These are phyloP conservation scores for Globisporangium barbulae DNA, from an alignment of 352 stramenopile genomes.

Conservation along the genomic window DNA sequence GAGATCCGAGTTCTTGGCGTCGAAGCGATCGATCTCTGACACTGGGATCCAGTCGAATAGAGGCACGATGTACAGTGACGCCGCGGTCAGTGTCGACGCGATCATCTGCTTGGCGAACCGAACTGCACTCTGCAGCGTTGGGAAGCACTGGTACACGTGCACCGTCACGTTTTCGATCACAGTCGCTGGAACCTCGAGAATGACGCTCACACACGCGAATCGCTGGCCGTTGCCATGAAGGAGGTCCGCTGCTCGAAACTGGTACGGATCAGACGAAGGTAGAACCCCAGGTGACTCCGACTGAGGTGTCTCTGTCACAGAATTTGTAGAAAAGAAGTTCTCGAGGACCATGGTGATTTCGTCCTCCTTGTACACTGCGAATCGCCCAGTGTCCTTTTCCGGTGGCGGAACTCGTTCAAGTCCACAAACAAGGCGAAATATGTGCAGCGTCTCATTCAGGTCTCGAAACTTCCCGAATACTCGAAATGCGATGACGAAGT, in stretches of 20 bases:
- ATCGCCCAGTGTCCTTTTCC: slow-evolving; percentile 43
- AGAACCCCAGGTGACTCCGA: background rate
- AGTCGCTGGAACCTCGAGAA: slow-evolving; percentile 19
- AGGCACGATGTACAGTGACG: slow-evolving; percentile 60
- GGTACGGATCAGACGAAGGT: slow-evolving; percentile 14
- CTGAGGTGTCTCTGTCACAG: background rate
- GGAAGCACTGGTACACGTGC: slow-evolving; percentile 81
- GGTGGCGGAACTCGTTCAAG: slow-evolving; percentile 36
- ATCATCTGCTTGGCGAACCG: slow-evolving; percentile 65
- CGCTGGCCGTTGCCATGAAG: slow-evolving; percentile 59
- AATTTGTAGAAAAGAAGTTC: slow-evolving; percentile 49
- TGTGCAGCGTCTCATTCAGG: slow-evolving; percentile 47
- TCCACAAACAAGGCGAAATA: slow-evolving; percentile 68
- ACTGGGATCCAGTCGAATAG: slow-evolving; percentile 78
- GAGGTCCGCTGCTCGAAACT: slow-evolving; percentile 51
- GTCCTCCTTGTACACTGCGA: slow-evolving; percentile 80
- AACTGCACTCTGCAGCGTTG: slow-evolving; percentile 71
- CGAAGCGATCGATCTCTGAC: slow-evolving; percentile 67
- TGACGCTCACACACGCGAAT: slow-evolving; percentile 66
- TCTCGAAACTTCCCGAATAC: slow-evolving; percentile 75
- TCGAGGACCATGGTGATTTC: slow-evolving; percentile 78
- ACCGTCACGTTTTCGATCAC: slow-evolving; percentile 55
- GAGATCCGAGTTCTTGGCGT: slow-evolving; percentile 51
- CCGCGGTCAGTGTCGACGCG: slow-evolving; percentile 36
- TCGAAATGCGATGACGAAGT: slow-evolving; percentile 47